These are phyloP conservation scores for Hanseniaspora guilliermondii DNA, from an alignment of 805 yeast genomes.

Conservation along the genomic window DNA sequence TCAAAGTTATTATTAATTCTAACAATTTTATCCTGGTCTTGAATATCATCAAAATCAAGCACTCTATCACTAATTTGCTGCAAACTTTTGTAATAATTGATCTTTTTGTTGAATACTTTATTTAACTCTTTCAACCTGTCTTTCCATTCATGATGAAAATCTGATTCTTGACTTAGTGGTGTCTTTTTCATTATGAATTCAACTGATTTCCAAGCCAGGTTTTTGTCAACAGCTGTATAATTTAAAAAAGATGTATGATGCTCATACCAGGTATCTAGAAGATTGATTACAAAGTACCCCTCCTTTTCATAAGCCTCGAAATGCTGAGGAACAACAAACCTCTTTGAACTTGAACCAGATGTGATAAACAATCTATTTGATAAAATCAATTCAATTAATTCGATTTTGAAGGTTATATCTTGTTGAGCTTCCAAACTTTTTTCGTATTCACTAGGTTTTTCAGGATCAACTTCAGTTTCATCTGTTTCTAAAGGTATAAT, in stretches of 20 bases:
- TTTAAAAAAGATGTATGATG: neutral
- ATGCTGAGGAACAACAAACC: neutral
- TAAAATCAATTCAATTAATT: slow-evolving; percentile 38
- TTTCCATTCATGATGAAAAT: slow-evolving; percentile 1
- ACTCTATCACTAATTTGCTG: slow-evolving; percentile 52
- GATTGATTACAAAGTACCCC: neutral
- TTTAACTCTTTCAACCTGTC: neutral
- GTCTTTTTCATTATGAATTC: neutral
- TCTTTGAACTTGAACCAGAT: neutral
- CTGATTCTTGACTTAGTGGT: neutral
- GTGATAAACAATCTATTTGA: slow-evolving; percentile 31
- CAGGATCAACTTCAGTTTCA: slow-evolving; percentile 19
- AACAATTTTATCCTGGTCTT: slow-evolving; percentile 13
- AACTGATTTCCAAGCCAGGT: neutral
- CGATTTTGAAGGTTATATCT: slow-evolving; percentile 45
- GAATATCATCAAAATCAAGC: slow-evolving; percentile 12
- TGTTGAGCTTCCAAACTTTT: slow-evolving; percentile 67
- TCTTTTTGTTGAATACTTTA: slow-evolving; percentile 28
- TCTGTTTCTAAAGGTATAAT: slow-evolving; percentile 17
- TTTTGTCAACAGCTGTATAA: neutral
- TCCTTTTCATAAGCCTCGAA: neutral
- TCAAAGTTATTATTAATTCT: slow-evolving; percentile 15
- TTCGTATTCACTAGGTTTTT: slow-evolving; percentile 69
- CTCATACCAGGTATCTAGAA: neutral
- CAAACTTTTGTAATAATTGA: slow-evolving; percentile 70